Evolutionary conservation across 148 eudicot genomes (phyloP).

Genomic region (Suaeda aralocaspica): DNA sequence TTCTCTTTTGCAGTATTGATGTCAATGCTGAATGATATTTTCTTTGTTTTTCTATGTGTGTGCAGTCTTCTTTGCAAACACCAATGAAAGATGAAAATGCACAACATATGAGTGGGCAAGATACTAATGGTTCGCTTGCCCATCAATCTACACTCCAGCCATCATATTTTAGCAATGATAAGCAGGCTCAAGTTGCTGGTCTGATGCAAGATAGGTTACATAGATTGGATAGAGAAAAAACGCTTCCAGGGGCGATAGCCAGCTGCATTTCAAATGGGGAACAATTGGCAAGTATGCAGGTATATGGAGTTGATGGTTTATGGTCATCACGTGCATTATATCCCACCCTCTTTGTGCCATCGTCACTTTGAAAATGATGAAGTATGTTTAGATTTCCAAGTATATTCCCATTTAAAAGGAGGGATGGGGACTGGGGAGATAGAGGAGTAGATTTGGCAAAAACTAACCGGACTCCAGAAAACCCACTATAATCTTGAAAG

Average conservation of each 20-base stretch:
- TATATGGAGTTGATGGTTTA: not conserved
- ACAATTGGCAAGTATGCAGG: slow-evolving; percentile 21
- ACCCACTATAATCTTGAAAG: not conserved
- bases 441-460: not conserved
- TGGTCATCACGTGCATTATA: not conserved
- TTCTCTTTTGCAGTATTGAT: not conserved
- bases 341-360: not conserved
- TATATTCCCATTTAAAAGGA: not conserved
- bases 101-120: slow-evolving; percentile 23
- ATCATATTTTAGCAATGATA: slow-evolving; percentile 16
- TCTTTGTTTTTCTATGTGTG: not conserved
- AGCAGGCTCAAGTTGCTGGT: slow-evolving; percentile 14
- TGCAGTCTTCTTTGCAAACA: slow-evolving; percentile 29
- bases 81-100: slow-evolving; percentile 17
- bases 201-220: slow-evolving; percentile 19
- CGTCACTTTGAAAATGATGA: not conserved
- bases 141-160: slow-evolving; percentile 12
- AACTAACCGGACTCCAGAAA: not conserved
- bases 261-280: slow-evolving; percentile 27
- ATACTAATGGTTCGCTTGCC: slow-evolving; percentile 10
- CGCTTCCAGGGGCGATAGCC: slow-evolving; percentile 19
- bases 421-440: not conserved
- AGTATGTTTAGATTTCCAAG: not conserved
- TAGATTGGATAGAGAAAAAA: slow-evolving; percentile 10
- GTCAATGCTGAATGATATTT: not conserved